phyloP scores from a whole-genome alignment of 2,329 filamentous ascomycete genomes.

The Coccinonectria pachysandricola region DNA sequence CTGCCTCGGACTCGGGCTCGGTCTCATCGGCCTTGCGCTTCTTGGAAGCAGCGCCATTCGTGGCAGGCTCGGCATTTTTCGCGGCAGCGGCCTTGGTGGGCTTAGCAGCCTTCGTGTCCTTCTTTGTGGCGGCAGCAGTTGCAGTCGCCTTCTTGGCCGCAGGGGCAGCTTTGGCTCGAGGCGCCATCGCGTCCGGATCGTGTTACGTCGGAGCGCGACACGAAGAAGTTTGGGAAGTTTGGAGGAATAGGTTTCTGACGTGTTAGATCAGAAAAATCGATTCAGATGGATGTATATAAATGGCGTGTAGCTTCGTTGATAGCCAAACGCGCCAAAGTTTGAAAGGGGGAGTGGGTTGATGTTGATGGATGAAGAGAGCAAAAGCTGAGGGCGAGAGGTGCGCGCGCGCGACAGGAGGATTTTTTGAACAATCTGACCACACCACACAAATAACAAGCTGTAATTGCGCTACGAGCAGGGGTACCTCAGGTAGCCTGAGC shows the following conservation, averaged over 20 bases:
- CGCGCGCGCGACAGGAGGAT: conserved; percentile 5
- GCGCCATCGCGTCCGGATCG: conserved; percentile 20
- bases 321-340: conserved; percentile 5
- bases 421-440: conserved; percentile 12
- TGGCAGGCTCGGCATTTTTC: conserved; percentile 12
- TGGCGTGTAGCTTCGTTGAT: conserved; percentile 5
- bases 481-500: conserved; percentile 7
- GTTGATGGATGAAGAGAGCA: conserved; percentile 5
- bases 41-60: conserved; percentile 17
- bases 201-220: conserved; percentile 3
- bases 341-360: neutral
- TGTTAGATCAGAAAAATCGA: no score
- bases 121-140: conserved; percentile 13
- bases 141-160: conserved; percentile 17
- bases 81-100: conserved; percentile 13
- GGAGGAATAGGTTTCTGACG: no score
- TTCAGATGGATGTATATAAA: no score
- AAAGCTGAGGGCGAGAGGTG: conserved; percentile 5
- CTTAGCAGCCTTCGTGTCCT: conserved; percentile 14
- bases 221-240: no score
- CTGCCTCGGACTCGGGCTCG: conserved; percentile 19
- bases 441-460: no score
- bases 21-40: conserved; percentile 20
- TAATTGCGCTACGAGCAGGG: no score
- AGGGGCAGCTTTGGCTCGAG: conserved; percentile 19